phyloP scores from a whole-genome alignment of 1,139 yeast genomes.

The Saccharomycopsis hybrid region DNA sequence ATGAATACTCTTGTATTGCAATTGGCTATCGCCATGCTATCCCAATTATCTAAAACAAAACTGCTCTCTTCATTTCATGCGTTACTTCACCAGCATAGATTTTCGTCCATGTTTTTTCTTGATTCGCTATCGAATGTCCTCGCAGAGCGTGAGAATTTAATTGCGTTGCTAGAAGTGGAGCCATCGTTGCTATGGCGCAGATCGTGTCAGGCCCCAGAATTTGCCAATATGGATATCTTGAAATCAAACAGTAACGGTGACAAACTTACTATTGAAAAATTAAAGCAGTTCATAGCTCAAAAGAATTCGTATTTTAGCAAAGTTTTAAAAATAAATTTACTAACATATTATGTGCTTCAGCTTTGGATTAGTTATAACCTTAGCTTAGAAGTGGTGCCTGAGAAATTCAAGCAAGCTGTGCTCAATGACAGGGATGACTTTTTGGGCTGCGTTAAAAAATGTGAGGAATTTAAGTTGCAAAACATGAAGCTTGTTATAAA shows the following conservation, averaged over 20 bases:
- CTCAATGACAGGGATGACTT: no score
- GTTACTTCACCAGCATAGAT: background rate
- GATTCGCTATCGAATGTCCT: background rate
- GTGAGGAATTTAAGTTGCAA: no score
- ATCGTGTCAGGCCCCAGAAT: background rate
- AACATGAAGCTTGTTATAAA: no score
- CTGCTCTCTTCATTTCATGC: background rate
- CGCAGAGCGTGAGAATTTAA: background rate
- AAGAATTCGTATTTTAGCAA: constrained; percentile 2
- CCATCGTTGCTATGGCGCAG: constrained; percentile 5
- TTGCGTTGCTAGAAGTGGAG: constrained; percentile 3
- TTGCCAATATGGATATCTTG: background rate
- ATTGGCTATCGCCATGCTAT: background rate
- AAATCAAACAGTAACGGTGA: background rate
- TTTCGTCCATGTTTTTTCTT: background rate
- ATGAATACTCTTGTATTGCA: background rate
- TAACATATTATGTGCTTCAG: constrained; percentile 3
- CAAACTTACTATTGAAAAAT: background rate
- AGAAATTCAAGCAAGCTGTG: no score
- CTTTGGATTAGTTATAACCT: background rate
- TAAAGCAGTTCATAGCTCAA: background rate
- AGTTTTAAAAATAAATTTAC: constrained; percentile 4
- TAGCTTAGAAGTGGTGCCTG: background rate
- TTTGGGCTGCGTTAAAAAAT: no score
- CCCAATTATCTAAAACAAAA: background rate